Evolutionary conservation across 441 rosid genomes (phyloP), one percentile per base, ranked within the genome.

Genomic region (Euphorbia corollata): DNA sequence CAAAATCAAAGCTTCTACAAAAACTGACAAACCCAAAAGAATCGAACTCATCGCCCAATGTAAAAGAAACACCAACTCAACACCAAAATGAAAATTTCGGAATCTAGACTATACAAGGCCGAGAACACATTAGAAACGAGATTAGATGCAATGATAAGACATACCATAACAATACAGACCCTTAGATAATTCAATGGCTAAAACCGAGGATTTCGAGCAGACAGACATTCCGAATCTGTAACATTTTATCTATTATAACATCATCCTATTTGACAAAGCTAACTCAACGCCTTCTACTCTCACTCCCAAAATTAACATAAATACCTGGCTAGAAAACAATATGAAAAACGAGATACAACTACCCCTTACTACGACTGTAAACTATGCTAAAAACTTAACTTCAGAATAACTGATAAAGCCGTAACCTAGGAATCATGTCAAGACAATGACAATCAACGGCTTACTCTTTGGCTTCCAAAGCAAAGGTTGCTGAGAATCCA

Each of bases 361-460:
- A 6, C 8, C 67, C 20, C 82, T 81, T 78, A 74, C 74, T 36
- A 67, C 65, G 61, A 18, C 82, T 79, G 55, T 27, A 27, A 59
- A 64, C 81, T 77, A 80, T 41, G 39, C 69, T 65, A 57, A 66
- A 68, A 69, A 36, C 27, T 54, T 36, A 54, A 61, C 72, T 65
- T 38, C 41, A 8, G 4, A 38, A 3, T 8, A 39, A 7, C 45
- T 39, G 45, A 27, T 27, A 6, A 39, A 39, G 45, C 45, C 45
- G 12, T 6, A 39, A 39, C 56, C 23, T 68, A 23, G 23, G 19
- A 59, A 55, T 56, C 20, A 50, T 54, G 32, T 4, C 32, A 47
- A 16, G 12, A 50, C 60, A 39, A 62, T 43, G 77, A 69, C 71
- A 55, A 59, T 12, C 65, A 73, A 64, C 55, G 79, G 74, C 77